Percentiles rank a stretch among this genome's conserved stretches.
Evolutionary conservation across 1,284 basidiomycete species (phyloP).

Genomic region (Ceratobasidium theobromae): DNA sequence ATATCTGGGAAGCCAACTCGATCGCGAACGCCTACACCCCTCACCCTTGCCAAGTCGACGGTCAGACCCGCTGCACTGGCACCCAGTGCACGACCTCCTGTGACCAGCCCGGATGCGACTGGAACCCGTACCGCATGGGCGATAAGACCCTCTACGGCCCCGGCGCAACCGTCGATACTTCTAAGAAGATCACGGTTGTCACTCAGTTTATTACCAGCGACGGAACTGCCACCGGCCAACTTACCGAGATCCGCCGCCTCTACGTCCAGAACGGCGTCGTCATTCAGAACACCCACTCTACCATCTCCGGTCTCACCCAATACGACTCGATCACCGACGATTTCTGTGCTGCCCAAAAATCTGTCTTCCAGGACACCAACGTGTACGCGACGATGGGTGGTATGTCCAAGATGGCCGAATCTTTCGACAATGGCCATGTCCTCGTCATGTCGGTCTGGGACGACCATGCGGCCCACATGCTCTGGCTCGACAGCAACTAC

Average conservation of each 20-base stretch:
- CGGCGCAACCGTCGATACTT: slow-evolving; percentile 52
- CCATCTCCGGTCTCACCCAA: slow-evolving; percentile 39
- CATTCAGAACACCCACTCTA: slow-evolving; percentile 51
- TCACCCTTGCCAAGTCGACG: neutral
- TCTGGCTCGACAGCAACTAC: slow-evolving; percentile 61
- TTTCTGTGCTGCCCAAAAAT: slow-evolving; percentile 50
- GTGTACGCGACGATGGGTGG: slow-evolving; percentile 52
- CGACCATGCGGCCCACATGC: slow-evolving; percentile 57
- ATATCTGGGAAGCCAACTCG: slow-evolving; percentile 50
- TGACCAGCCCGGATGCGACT: slow-evolving; percentile 54
- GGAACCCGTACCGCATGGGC: slow-evolving; percentile 58
- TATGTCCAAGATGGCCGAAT: slow-evolving; percentile 49
- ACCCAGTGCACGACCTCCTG: slow-evolving; percentile 39
- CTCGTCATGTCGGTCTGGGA: slow-evolving; percentile 59
- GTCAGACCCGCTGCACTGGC: slow-evolving; percentile 15
- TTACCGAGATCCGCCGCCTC: slow-evolving; percentile 54
- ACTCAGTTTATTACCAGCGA: slow-evolving; percentile 55
- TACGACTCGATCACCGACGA: slow-evolving; percentile 47
- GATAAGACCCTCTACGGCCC: slow-evolving; percentile 51
- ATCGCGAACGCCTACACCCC: slow-evolving; percentile 14
- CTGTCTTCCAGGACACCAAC: slow-evolving; percentile 49
- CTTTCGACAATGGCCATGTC: slow-evolving; percentile 54
- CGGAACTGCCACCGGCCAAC: slow-evolving; percentile 49
- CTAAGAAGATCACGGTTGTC: slow-evolving; percentile 52
- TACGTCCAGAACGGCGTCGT: slow-evolving; percentile 55